A percentile compares a stretch with the other conserved stretches of the same genome.
These are phyloP conservation scores for Fistulina hepatica DNA, from an alignment of 1,284 basidiomycete genomes.

Conservation along the genomic window DNA sequence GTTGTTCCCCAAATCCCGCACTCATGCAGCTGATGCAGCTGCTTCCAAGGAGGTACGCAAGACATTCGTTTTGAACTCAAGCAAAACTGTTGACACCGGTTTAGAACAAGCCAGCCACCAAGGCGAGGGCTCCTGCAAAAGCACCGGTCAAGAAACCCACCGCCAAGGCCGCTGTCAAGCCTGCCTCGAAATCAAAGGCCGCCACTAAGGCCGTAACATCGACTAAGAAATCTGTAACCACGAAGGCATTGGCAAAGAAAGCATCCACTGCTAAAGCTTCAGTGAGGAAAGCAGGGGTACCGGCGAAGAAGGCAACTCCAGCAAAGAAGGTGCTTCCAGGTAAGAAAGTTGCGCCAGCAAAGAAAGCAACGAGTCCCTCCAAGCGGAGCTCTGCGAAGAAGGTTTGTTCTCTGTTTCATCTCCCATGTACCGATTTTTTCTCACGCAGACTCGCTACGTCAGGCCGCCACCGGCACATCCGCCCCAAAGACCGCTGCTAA, in stretches of 20 bases:
- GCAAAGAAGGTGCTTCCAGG: conserved; percentile 24
- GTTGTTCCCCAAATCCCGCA: conserved; percentile 57
- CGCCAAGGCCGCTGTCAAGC: conserved; percentile 14
- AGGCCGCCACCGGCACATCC: conserved; percentile 11
- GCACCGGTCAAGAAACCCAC: conserved; percentile 21
- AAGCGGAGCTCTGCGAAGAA: conserved; percentile 14
- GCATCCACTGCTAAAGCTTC: conserved; percentile 17
- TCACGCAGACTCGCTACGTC: neutral
- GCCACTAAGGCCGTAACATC: conserved; percentile 14
- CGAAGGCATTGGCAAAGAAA: conserved; percentile 19
- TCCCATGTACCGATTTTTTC: conserved; percentile 1
- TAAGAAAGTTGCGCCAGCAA: conserved; percentile 19
- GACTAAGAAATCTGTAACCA: conserved; percentile 17
- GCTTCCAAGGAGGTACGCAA: conserved; percentile 59
- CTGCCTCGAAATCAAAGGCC: conserved; percentile 15
- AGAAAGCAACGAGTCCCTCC: conserved; percentile 10
- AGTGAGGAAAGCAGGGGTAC: conserved; percentile 31
- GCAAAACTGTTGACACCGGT: conserved; percentile 11
- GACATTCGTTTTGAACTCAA: neutral
- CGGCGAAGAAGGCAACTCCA: conserved; percentile 29
- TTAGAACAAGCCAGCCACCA: conserved; percentile 50
- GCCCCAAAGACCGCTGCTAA: conserved; percentile 21
- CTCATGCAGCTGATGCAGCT: conserved; percentile 37
- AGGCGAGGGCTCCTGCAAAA: too few relatives aligned
- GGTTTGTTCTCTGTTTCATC: conserved; percentile 4